Evolutionary conservation across 176 grass and related monocot species (phyloP).

Genomic region (Lolium multiflorum): DNA sequence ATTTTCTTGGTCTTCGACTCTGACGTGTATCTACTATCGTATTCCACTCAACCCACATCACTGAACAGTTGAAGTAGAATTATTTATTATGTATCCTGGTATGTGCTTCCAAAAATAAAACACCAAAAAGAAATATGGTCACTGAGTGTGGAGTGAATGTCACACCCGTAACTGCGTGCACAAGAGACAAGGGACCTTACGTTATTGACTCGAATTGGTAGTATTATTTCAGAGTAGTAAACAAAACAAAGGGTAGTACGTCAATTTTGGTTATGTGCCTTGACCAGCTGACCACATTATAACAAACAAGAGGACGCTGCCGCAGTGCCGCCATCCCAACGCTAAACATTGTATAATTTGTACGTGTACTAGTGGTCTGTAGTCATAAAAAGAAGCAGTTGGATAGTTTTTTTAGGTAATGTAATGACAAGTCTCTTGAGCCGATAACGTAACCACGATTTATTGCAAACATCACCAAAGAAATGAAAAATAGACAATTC

Average conservation of each 20-base stretch:
- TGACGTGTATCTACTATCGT: conserved; percentile 18
- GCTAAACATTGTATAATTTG: not conserved
- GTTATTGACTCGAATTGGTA: conserved; percentile 5
- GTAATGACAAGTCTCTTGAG: not conserved
- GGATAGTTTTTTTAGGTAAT: too few species aligned
- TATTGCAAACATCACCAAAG: too few species aligned
- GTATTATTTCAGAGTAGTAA: not conserved
- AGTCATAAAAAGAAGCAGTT: not conserved
- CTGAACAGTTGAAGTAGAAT: too few species aligned
- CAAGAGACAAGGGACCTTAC: not conserved
- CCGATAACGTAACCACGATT: not conserved
- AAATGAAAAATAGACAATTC: too few species aligned
- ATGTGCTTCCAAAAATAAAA: not conserved
- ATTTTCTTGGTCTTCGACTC: conserved; percentile 1
- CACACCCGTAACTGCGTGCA: not conserved
- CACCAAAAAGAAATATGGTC: not conserved
- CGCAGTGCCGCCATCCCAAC: not conserved
- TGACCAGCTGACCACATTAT: not conserved
- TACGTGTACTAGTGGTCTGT: not conserved
- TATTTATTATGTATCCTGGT: not conserved
- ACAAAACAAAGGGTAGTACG: not conserved
- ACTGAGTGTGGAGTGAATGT: not conserved
- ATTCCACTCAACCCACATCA: not conserved
- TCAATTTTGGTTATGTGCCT: not conserved
- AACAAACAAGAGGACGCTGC: not conserved